Conservation (phyloP, 2,329 filamentous ascomycete species). For the Beauveria scarabaeidicola region DNA sequence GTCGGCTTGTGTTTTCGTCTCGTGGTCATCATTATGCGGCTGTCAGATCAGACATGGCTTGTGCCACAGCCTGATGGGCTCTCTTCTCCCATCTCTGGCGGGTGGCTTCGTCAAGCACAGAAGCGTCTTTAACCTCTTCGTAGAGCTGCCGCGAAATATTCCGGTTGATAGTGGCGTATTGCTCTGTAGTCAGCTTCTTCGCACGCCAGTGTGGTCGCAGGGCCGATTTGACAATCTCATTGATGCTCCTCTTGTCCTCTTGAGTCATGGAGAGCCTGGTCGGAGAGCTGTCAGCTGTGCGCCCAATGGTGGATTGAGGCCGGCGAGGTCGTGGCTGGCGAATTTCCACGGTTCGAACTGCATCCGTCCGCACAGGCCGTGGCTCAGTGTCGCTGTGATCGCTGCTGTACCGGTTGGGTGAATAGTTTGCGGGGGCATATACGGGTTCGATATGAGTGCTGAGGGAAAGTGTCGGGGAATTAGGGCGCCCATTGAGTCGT, state of each 20-base stretch:
- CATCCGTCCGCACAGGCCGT: conserved; percentile 19
- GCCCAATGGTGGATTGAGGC: conserved; percentile 30
- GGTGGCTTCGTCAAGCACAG: conserved; percentile 54
- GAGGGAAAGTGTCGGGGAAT: conserved; percentile 57
- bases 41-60: conserved; percentile 54
- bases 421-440: conserved; percentile 68
- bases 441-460: conserved; percentile 65
- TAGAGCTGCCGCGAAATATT: conserved; percentile 85
- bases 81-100: conserved; percentile 66
- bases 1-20: conserved; percentile 17
- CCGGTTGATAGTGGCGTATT: conserved; percentile 89
- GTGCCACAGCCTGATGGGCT: conserved; percentile 69
- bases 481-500: conserved; percentile 43
- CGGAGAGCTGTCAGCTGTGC: conserved; percentile 60
- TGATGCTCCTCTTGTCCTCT: conserved; percentile 80
- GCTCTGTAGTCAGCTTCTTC: conserved; percentile 72
- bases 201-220: conserved; percentile 77
- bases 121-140: conserved; percentile 50
- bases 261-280: conserved; percentile 59
- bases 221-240: conserved; percentile 75
- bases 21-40: conserved; percentile 28
- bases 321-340: conserved; percentile 45
- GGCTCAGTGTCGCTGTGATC: conserved; percentile 40
- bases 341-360: conserved; percentile 35
- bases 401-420: conserved; percentile 43